phyloP scores from a whole-genome alignment of 1,139 yeast genomes.

The Candida sojae region DNA sequence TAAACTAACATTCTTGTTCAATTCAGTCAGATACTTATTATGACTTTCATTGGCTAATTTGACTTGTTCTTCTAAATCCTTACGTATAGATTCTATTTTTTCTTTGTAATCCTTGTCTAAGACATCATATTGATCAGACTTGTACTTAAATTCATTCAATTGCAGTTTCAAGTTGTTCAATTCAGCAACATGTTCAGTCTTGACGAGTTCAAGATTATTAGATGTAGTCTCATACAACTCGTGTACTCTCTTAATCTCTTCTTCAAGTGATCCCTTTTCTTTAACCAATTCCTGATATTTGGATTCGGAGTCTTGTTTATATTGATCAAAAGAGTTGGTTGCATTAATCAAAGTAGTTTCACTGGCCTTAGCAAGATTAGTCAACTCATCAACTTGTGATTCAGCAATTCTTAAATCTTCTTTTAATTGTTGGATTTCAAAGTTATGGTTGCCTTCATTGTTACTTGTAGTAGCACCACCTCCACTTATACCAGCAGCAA shows the following conservation, averaged over 20 bases:
- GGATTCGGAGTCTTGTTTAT: slow-evolving; percentile 24
- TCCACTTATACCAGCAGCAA: slow-evolving; percentile 3
- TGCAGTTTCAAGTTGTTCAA: slow-evolving; percentile 25
- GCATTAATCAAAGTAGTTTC: slow-evolving; percentile 43
- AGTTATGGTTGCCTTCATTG: slow-evolving; percentile 15
- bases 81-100: slow-evolving; percentile 28
- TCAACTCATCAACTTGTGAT: slow-evolving; percentile 38
- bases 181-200: slow-evolving; percentile 18
- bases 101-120: slow-evolving; percentile 36
- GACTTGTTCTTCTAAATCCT: slow-evolving; percentile 55
- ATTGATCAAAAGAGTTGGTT: slow-evolving; percentile 39
- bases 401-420: slow-evolving; percentile 41
- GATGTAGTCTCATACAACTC: slow-evolving; percentile 17
- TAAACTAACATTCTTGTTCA: slow-evolving; percentile 58
- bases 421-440: slow-evolving; percentile 35
- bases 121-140: slow-evolving; percentile 38
- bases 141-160: slow-evolving; percentile 22
- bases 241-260: slow-evolving; percentile 21
- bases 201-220: slow-evolving; percentile 18
- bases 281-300: slow-evolving; percentile 21
- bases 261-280: slow-evolving; percentile 25
- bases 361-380: slow-evolving; percentile 42
- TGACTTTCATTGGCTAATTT: slow-evolving; percentile 51
- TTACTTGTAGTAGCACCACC: slow-evolving; percentile 5
- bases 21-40: slow-evolving; percentile 58